Base-by-base conservation (phyloP, 805 yeast genomes). In the Torulaspora gathmanii region DNA sequence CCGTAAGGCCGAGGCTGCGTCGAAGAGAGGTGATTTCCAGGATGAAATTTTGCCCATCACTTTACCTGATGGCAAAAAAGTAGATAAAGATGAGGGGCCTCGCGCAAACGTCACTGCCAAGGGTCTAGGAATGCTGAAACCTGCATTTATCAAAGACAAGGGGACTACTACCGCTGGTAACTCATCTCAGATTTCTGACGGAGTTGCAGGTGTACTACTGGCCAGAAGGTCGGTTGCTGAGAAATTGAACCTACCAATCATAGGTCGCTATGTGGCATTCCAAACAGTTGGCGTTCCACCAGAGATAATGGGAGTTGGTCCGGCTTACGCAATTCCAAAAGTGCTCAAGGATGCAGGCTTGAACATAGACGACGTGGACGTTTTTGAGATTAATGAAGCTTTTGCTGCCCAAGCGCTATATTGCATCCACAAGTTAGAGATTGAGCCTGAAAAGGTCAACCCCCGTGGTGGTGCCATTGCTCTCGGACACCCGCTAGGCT, bases 391-490 rank as follows among this genome's bases (percentile, higher is more conserved):
- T 61, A 90, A 90, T 69, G 98, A 91, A 73, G 97, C 98, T 1
- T 91, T 91, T 69, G 97, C 98, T 13, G 93, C 95, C 9, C 97
- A 91, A 72, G 88, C 95, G 44, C 68, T 91, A 42, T 90, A 76
- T 71, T 83, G 90, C 44, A 75, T 88, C 40, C 72, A 74, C 51
- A 72, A 76, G 37, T 75, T 78, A 55, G 80, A 83, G 40, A 79
- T 91, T 49, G 90, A 89, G 47, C 45, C 63, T 35, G 75, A 73
- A 47, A 83, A 79, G 62, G 90, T 89, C 52, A 89, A 89, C 71
- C 90, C 95, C 53, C 80, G 83, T 63, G 98, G 98, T 61, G 98
- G 98, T 60, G 97, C 97, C 39, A 90, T 91, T 57, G 96, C 97
- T 5, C 69, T 90, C 50, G 98, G 98, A 16, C 98, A 90, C 69